Conservation (phyloP, 2,329 filamentous ascomycete genomes). For the Cytospora piceae region DNA sequence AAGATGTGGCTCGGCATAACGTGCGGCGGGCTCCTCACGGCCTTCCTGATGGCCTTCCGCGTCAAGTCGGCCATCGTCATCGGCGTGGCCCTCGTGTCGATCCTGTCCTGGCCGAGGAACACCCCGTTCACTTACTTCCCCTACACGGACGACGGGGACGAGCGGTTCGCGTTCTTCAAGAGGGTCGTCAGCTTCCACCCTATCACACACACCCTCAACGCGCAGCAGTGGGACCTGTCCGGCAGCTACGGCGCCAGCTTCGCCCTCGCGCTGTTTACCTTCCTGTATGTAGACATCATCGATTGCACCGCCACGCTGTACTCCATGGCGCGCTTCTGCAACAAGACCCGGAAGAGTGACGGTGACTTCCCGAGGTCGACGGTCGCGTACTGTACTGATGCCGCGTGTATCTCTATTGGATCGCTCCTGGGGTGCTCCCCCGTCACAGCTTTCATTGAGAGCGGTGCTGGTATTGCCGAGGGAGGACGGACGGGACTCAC, state of each 20-base stretch:
- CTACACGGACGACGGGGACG: constrained; percentile 64
- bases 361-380: constrained; percentile 88
- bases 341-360: constrained; percentile 55
- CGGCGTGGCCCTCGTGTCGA: constrained; percentile 71
- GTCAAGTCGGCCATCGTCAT: constrained; percentile 76
- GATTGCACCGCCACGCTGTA: constrained; percentile 78
- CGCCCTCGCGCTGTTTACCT: constrained; percentile 72
- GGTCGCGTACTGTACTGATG: constrained; percentile 75
- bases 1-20: constrained; percentile 86
- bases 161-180: constrained; percentile 72
- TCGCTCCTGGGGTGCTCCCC: constrained; percentile 77
- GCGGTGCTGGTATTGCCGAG: constrained; percentile 87
- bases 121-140: constrained; percentile 77
- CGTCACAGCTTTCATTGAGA: constrained; percentile 86
- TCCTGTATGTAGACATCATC: constrained; percentile 79
- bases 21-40: constrained; percentile 77
- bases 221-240: constrained; percentile 67
- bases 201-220: constrained; percentile 64
- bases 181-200: constrained; percentile 73
- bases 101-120: constrained; percentile 74
- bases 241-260: constrained; percentile 63
- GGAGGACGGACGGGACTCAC: constrained; percentile 86
- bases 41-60: constrained; percentile 78
- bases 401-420: constrained; percentile 71
- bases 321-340: constrained; percentile 77